Conservation (phyloP, 2,329 filamentous ascomycete species). For the Alternaria sp. region DNA sequence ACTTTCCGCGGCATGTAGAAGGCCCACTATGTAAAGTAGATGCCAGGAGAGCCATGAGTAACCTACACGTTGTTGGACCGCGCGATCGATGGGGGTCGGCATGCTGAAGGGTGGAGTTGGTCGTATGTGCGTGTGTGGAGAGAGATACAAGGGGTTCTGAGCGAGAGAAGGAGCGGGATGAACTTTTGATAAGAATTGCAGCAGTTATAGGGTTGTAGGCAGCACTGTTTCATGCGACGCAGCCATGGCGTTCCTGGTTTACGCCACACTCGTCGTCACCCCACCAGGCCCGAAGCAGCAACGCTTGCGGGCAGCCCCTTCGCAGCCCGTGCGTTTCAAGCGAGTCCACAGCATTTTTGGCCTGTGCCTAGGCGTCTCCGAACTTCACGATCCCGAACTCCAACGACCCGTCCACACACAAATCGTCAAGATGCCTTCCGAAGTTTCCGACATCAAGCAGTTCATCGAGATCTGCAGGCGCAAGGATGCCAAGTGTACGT, state of each 20-base stretch:
- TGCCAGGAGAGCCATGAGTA: conserved; percentile 23
- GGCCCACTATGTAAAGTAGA: conserved; percentile 31
- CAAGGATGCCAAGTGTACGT: conserved; percentile 99
- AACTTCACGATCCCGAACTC: conserved; percentile 31
- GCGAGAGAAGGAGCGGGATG: too few species aligned
- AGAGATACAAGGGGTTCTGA: too few species aligned
- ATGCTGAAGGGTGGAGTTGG: conserved; percentile 38
- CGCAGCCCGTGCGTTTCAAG: conserved; percentile 40
- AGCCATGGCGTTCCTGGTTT: conserved; percentile 1
- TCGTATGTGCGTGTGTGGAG: not conserved
- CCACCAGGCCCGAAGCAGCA: conserved; percentile 25
- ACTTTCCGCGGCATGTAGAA: not conserved
- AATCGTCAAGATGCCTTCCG: conserved; percentile 88
- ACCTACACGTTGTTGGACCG: conserved; percentile 53
- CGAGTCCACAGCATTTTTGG: conserved; percentile 44
- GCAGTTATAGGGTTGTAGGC: conserved; percentile 9
- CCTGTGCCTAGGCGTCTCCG: conserved; percentile 2
- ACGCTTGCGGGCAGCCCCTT: conserved; percentile 31
- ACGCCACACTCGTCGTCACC: conserved; percentile 37
- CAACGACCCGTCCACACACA: conserved; percentile 40
- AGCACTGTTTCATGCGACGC: conserved; percentile 15
- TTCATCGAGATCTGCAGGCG: conserved; percentile 99
- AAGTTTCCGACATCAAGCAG: conserved; percentile 98
- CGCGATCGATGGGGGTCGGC: conserved; percentile 58
- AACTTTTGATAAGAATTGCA: not conserved